Base-by-base conservation (phyloP, 306 rosid genomes). In the Albizia julibrissin region DNA sequence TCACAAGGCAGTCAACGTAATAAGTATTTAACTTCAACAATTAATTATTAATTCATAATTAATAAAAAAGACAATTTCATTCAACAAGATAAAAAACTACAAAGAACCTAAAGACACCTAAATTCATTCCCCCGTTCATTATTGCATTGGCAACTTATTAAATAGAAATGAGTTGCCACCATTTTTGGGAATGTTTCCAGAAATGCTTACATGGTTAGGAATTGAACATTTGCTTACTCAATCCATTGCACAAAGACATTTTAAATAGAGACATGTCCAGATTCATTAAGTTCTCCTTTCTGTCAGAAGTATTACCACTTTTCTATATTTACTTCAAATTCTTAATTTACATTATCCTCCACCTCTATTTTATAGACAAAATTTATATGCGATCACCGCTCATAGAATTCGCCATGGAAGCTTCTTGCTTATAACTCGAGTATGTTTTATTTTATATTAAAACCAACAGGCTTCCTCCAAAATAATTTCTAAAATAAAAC, bases 171-270 rank as follows among this genome's bases (percentile, higher is more conserved):
- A 33, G n/a, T 66, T 6, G 4, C 70, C 70, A 18, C 5, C 42
- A 65, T 15, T 31, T 37, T 19, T 42, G 24, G 50, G 50, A 69
- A 39, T 10, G 73, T 9, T 9, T 68, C 24, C 43, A 5, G 0
- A 40, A 10, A 21, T 0, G 47, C 39, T 59, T 47, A 44, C 21
- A 66, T 80, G 26, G 16, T 37, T 21, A 11, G 65, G 39, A 5
- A 33, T 14, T 39, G 29, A 56, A 75, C 27, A n/a, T 54, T 56
- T 75, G 33, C 14, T n/a, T 56, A 46, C n/a, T 52, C 26, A 56
- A 56, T 56, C 22, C 87, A 80, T 43, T 77, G 79, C 43, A 80
- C 18, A 8, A 40, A 76, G 66, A 80, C 67, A 10, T 66, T 42
- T 42, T 40, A 4, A 9, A 62, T 65, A 34, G 31, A 46, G 42